phyloP scores from a whole-genome alignment of 139 green algal species.

The Haematococcus sp. region DNA sequence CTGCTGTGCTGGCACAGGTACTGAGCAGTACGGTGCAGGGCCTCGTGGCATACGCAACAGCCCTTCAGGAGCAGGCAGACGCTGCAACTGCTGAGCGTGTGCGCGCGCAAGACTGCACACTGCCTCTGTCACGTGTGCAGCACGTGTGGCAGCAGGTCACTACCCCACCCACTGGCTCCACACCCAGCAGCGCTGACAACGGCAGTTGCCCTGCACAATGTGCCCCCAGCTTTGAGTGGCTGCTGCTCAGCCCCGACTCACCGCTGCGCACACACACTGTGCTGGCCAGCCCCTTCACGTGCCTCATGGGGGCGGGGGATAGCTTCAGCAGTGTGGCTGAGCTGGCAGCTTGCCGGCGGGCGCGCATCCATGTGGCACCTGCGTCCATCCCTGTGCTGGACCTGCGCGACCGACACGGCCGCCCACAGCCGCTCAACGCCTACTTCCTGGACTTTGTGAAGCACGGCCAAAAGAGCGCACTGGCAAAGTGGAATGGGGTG shows the following conservation, averaged over 20 bases:
- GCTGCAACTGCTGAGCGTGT: background rate
- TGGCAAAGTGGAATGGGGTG: slow-evolving; percentile 29
- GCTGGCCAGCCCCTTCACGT: slow-evolving; percentile 40
- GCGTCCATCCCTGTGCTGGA: slow-evolving; percentile 9
- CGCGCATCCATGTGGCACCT: slow-evolving; percentile 23
- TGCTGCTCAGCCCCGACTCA: background rate
- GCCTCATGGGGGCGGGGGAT: slow-evolving; percentile 38
- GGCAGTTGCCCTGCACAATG: background rate
- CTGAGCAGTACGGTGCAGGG: background rate
- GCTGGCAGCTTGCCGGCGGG: slow-evolving; percentile 24
- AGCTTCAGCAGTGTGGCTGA: slow-evolving; percentile 36
- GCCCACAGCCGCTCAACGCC: slow-evolving; percentile 36
- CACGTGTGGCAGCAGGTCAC: background rate
- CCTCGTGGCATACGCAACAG: background rate
- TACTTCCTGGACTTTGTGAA: slow-evolving; percentile 53
- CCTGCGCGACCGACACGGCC: slow-evolving; percentile 11
- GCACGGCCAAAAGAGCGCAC: slow-evolving; percentile 23
- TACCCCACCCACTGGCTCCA: no score
- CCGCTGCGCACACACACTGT: background rate
- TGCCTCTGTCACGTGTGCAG: slow-evolving; percentile 14
- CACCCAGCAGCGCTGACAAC: no score
- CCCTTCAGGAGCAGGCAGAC: background rate
- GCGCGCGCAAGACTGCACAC: slow-evolving; percentile 1
- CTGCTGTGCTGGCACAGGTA: no score
- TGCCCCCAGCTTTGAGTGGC: background rate